Percentiles rank a stretch among this genome's conserved stretches.
phyloP scores from a whole-genome alignment of 2,329 filamentous ascomycete genomes.

The Pyrenophora teres region DNA sequence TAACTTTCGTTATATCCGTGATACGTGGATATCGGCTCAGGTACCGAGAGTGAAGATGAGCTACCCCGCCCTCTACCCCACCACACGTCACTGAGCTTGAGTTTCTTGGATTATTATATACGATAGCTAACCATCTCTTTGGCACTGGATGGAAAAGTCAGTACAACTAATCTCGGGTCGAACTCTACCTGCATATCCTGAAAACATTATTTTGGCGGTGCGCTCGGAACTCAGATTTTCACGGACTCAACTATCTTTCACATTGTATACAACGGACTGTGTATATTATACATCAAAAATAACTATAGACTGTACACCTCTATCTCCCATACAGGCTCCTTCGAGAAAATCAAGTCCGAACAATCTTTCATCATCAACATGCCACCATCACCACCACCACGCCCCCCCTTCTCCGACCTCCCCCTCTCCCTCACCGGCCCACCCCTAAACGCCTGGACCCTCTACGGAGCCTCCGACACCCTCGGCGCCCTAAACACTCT shows the following conservation, averaged over 20 bases:
- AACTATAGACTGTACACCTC: no score
- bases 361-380: no score
- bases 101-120: background rate
- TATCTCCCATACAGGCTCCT: no score
- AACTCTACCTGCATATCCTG: background rate
- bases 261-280: no score
- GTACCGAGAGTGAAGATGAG: constrained; percentile 15
- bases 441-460: constrained; percentile 61
- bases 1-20: constrained; percentile 1
- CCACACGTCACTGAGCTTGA: constrained; percentile 21
- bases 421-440: constrained; percentile 58
- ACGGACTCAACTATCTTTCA: no score
- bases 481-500: constrained; percentile 62
- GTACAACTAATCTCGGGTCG: background rate
- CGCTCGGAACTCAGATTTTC: no score
- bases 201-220: no score
- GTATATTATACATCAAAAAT: no score
- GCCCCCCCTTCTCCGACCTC: constrained; percentile 53
- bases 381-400: constrained; percentile 15
- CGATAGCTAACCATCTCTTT: background rate
- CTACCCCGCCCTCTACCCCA: constrained; percentile 32
- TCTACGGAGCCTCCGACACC: constrained; percentile 58
- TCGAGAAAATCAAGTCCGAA: no score
- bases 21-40: background rate
- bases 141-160: background rate